phyloP scores from a whole-genome alignment of 75 land plant genomes.

The Selaginella tamariscina region DNA sequence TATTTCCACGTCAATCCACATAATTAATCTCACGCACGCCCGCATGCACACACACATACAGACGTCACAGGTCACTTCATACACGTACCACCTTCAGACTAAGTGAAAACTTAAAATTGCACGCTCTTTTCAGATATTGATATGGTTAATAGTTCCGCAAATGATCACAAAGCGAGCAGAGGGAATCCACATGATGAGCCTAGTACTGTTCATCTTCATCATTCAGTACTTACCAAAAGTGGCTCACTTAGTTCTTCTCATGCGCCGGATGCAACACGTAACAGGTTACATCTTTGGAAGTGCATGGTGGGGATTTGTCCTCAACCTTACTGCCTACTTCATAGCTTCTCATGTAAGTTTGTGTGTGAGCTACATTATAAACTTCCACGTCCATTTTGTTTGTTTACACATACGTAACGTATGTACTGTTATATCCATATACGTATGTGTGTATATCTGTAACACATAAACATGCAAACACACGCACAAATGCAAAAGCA shows the following conservation, averaged over 20 bases:
- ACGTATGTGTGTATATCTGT: too few species aligned
- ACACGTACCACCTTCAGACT: too few species aligned
- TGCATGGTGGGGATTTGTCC: conserved; percentile 78
- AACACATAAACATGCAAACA: too few species aligned
- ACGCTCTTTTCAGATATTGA: conserved; percentile 37
- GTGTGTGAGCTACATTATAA: neutral
- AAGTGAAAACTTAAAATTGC: too few species aligned
- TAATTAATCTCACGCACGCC: too few species aligned
- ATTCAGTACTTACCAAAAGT: conserved; percentile 76
- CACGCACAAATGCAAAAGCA: too few species aligned
- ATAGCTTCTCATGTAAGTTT: conserved; percentile 77
- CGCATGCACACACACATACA: too few species aligned
- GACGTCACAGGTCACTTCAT: too few species aligned
- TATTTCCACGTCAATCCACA: too few species aligned
- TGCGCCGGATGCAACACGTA: conserved; percentile 70
- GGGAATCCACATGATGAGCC: conserved; percentile 41
- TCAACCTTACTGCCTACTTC: conserved; percentile 75
- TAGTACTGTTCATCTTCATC: conserved; percentile 51
- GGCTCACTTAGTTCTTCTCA: conserved; percentile 46
- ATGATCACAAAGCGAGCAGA: conserved; percentile 44
- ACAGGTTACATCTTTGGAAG: conserved; percentile 86
- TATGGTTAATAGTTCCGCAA: conserved; percentile 61
- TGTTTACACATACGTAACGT: too few species aligned
- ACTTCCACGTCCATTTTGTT: neutral
- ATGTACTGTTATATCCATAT: too few species aligned